Percentiles rank a stretch among this genome's conserved stretches.
Conservation (phyloP, 805 yeast genomes). For the Vanderwaltozyma polyspora region DNA sequence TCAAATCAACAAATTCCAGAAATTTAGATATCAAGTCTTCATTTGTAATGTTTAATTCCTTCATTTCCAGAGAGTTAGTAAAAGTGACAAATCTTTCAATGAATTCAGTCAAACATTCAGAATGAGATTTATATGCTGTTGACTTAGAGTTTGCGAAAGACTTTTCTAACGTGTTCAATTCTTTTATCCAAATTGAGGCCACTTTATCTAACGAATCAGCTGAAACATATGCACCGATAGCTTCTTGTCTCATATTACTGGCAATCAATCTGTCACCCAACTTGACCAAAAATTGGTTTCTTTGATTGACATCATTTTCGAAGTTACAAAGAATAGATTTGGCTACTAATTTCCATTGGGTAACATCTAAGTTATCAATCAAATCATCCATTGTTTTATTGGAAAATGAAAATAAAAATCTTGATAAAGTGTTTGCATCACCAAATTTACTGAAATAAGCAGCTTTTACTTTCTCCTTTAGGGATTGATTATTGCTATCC, state of each 20-base stretch:
- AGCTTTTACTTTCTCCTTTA: slow-evolving; percentile 56
- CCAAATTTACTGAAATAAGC: slow-evolving; percentile 60
- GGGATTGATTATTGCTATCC: slow-evolving; percentile 44
- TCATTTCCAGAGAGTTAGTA: slow-evolving; percentile 15
- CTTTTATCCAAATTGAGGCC: slow-evolving; percentile 73
- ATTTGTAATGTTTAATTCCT: slow-evolving; percentile 13
- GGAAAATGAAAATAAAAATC: slow-evolving; percentile 60
- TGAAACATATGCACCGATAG: slow-evolving; percentile 68
- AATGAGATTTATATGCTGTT: slow-evolving; percentile 77
- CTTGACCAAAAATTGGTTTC: slow-evolving; percentile 42
- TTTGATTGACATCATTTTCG: slow-evolving; percentile 35
- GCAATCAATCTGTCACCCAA: slow-evolving; percentile 69
- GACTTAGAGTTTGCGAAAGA: too few species aligned
- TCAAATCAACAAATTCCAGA: slow-evolving; percentile 69
- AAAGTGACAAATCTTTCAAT: slow-evolving; percentile 73
- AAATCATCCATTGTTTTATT: slow-evolving; percentile 50
- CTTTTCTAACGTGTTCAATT: slow-evolving; percentile 42
- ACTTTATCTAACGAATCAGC: slow-evolving; percentile 74
- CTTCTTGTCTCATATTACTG: slow-evolving; percentile 52
- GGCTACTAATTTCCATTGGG: slow-evolving; percentile 75
- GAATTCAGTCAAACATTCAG: slow-evolving; percentile 67
- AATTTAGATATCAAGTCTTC: slow-evolving; percentile 37
- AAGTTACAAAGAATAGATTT: slow-evolving; percentile 49
- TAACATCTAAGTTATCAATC: slow-evolving; percentile 63
- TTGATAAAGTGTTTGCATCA: slow-evolving; percentile 41